phyloP scores from a whole-genome alignment of 495 filamentous ascomycete species.

The Penicillium manginii region DNA sequence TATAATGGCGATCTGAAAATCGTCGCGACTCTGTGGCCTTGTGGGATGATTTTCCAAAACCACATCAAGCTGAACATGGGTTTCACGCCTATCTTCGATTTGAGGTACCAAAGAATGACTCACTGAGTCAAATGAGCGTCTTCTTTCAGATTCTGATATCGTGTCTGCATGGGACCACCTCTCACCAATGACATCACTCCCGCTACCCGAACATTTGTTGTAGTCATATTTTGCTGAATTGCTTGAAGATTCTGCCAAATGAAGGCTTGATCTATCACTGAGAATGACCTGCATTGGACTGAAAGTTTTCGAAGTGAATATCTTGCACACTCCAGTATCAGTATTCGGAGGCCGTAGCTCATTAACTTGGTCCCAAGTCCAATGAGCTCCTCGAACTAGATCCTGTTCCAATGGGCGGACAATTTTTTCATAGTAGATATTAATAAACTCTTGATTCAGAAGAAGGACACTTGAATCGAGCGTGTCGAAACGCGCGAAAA shows the following conservation, averaged over 20 bases:
- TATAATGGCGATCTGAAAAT: background rate
- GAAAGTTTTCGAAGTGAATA: background rate
- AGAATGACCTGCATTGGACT: background rate
- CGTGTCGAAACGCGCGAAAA: background rate
- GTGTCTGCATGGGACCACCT: background rate
- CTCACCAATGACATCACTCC: background rate
- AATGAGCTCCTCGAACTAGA: slow-evolving; percentile 18
- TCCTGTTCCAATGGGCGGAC: slow-evolving; percentile 21
- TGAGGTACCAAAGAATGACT: too few species aligned
- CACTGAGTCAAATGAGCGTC: background rate
- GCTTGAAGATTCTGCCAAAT: background rate
- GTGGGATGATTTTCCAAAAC: background rate
- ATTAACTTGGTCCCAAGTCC: slow-evolving; percentile 21
- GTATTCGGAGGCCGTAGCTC: background rate
- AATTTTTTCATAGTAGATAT: slow-evolving; percentile 14
- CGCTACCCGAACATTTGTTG: background rate
- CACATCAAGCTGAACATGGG: background rate
- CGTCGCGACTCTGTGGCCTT: background rate
- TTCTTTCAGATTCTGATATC: background rate
- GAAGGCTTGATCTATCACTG: background rate
- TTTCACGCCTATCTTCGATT: background rate
- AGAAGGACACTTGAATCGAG: background rate
- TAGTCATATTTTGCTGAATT: background rate
- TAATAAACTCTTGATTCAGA: slow-evolving; percentile 15
- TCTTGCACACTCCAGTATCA: slow-evolving; percentile 2